Evolutionary conservation across 176 grass and related monocot species (phyloP).

Genomic region (Cocos nucifera): DNA sequence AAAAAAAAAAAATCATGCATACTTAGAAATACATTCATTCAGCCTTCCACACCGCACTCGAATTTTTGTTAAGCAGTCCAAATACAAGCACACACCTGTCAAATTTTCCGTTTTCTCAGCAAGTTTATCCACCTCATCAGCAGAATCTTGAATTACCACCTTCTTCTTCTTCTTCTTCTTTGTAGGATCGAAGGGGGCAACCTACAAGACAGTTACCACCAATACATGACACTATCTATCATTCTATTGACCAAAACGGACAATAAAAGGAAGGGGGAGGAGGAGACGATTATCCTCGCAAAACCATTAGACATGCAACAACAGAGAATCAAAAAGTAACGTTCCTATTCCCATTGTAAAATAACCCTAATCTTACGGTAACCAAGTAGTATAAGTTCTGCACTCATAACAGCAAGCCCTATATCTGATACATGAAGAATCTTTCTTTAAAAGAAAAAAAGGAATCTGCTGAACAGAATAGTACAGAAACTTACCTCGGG

Average conservation of each 20-base stretch:
- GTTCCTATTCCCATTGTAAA: too few species aligned
- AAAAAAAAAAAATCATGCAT: background rate
- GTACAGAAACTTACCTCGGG: slow-evolving; percentile 16
- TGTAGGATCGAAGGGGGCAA: slow-evolving; percentile 75
- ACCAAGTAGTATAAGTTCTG: too few species aligned
- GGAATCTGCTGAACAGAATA: background rate
- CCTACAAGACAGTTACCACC: slow-evolving; percentile 25
- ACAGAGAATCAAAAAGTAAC: too few species aligned
- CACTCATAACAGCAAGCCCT: too few species aligned
- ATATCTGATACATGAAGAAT: background rate
- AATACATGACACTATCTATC: background rate
- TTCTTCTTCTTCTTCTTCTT: slow-evolving; percentile 99
- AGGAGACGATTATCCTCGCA: too few species aligned
- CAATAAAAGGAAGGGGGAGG: background rate
- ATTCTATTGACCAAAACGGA: background rate
- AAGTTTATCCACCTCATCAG: slow-evolving; percentile 68
- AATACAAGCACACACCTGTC: slow-evolving; percentile 13
- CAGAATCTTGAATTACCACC: slow-evolving; percentile 67
- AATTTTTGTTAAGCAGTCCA: background rate
- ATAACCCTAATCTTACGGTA: too few species aligned
- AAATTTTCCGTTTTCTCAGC: slow-evolving; percentile 58
- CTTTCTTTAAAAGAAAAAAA: background rate
- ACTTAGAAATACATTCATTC: background rate
- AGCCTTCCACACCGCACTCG: background rate
- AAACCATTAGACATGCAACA: too few species aligned